Evolutionary conservation across 2,329 filamentous ascomycete genomes (phyloP), one percentile per base, ranked within the genome.

Genomic region (Pyricularia pennisetigena): DNA sequence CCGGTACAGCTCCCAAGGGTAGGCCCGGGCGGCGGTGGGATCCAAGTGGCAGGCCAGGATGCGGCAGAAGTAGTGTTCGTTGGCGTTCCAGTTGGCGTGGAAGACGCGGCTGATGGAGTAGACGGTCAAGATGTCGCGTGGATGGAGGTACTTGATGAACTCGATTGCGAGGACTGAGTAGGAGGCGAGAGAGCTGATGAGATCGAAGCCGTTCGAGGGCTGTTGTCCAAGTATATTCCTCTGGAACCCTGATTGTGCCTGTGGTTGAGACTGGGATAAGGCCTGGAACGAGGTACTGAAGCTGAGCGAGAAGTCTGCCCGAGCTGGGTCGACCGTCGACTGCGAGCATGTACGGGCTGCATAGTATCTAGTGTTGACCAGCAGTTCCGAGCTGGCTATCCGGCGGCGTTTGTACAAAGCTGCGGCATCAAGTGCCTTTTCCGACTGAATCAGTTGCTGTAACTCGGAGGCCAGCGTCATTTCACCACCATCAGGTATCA

Each of bases 81-180:
- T 67, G 23, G 66, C 66, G 59, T 67, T 28, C 66, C 66, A 67
- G 30, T 87, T 80, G 65, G 79, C 75, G 74, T 92, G 84, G 74
- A 91, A 89, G 49, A 83, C 80, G 68, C 81, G 85, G 75, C 86
- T 90, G 71, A 87, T 85, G 71, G 83, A 80, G 79, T 90, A 92
- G 41, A 93, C 81, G 63, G 79, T 83, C 69, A 93, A 75, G 7
- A 93, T 79, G 67, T 89, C 86, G 16, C 78, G 74, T 0, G 86
- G 77, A 8, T 76, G 75, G 24, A 92, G 81, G 69, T 85, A 80
- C 71, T 82, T 81, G 69, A 84, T 82, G 8, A 91, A 73, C 65
- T 83, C 78, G 64, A 88, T 78, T 63, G 83, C 77, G 4, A 92
- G 77, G 67, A 88, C 84, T 4, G 82, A 75, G 70, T 79, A 79